These are phyloP conservation scores for Corylus americana DNA, from an alignment of 306 rosid genomes.

Conservation along the genomic window DNA sequence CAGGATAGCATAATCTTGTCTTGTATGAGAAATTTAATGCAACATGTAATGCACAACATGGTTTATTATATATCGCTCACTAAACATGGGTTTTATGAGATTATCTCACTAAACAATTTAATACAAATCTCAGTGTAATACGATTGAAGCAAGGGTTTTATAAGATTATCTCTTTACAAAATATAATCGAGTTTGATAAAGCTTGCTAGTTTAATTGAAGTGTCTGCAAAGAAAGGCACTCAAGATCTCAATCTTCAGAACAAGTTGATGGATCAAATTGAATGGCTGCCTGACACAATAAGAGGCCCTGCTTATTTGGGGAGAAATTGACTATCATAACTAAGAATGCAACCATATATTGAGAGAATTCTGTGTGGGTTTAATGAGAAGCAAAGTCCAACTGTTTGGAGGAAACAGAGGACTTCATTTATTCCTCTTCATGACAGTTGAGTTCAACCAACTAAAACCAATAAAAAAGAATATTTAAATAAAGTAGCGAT, in stretches of 20 bases:
- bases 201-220: constrained; percentile 78
- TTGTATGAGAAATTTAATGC: constrained; percentile 2
- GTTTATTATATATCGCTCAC: neutral
- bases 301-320: constrained; percentile 21
- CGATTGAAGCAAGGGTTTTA: constrained; percentile 11
- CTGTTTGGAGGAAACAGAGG: too few relatives aligned
- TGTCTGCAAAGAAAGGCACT: constrained; percentile 69
- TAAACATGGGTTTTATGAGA: neutral
- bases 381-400: too few relatives aligned
- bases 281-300: constrained; percentile 83
- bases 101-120: too few relatives aligned
- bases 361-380: too few relatives aligned
- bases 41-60: neutral
- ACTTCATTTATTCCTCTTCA: too few relatives aligned
- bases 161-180: constrained; percentile 13
- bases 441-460: too few relatives aligned
- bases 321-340: too few relatives aligned
- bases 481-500: too few relatives aligned
- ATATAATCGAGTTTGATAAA: constrained; percentile 60
- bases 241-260: constrained; percentile 58
- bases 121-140: neutral
- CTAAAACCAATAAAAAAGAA: too few relatives aligned
- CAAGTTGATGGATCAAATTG: constrained; percentile 75
- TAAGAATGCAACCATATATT: too few relatives aligned
- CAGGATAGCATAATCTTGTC: neutral